Evolutionary conservation across 768 basidiomycete genomes (phyloP).

Genomic region (Pholiota molesta): DNA sequence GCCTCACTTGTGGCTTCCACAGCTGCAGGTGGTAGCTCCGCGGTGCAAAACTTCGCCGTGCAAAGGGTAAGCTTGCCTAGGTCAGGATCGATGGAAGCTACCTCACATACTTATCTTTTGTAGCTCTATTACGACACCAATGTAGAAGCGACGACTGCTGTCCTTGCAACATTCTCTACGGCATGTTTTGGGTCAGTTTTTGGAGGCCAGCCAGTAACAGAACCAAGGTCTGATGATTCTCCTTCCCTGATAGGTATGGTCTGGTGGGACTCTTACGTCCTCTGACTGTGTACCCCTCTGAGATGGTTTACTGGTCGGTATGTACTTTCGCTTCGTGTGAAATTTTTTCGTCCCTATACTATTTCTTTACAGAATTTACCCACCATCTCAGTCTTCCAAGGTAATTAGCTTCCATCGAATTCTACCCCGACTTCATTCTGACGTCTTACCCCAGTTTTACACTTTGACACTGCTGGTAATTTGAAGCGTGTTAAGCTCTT

Average conservation of each 20-base stretch:
- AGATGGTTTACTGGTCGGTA: constrained; percentile 65
- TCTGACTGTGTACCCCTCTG: constrained; percentile 61
- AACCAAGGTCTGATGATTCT: background rate
- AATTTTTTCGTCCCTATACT: background rate
- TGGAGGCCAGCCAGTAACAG: background rate
- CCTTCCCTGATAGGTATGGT: constrained; percentile 45
- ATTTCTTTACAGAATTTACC: constrained; percentile 49
- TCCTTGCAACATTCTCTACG: constrained; percentile 66
- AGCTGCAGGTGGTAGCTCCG: constrained; percentile 52
- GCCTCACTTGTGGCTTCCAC: constrained; percentile 60
- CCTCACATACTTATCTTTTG: background rate
- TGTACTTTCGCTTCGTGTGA: constrained; percentile 19
- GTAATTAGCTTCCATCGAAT: constrained; percentile 24
- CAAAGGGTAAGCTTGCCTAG: constrained; percentile 43
- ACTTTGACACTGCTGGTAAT: constrained; percentile 48
- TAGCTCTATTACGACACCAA: constrained; percentile 64
- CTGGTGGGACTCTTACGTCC: constrained; percentile 62
- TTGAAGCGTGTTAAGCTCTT: constrained; percentile 53
- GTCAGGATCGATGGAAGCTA: background rate
- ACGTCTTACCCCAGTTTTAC: constrained; percentile 39
- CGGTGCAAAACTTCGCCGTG: constrained; percentile 64
- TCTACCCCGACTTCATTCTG: background rate
- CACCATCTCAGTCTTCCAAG: constrained; percentile 62
- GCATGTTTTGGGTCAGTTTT: constrained; percentile 58
- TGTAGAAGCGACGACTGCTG: constrained; percentile 55